A percentile compares a stretch with the other conserved stretches of the same genome.
These are phyloP conservation scores for Cryphonectria carpinicola DNA, from an alignment of 2,329 filamentous ascomycete species.

Conservation along the genomic window DNA sequence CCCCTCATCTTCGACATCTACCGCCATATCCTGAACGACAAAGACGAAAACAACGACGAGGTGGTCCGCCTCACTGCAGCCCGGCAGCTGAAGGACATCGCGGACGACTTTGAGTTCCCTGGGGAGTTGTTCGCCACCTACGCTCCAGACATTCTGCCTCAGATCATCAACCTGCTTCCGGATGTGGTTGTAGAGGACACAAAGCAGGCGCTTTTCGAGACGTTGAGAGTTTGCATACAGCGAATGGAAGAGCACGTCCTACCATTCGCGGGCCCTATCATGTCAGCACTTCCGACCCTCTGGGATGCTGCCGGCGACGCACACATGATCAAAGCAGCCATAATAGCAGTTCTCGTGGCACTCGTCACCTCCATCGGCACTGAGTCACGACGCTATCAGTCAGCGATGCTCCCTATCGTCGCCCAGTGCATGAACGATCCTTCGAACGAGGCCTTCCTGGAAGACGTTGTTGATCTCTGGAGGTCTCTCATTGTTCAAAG, in stretches of 20 bases:
- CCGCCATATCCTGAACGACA: constrained; percentile 78
- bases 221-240: constrained; percentile 78
- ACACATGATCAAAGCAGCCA: constrained; percentile 91
- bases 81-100: constrained; percentile 77
- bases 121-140: constrained; percentile 76
- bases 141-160: constrained; percentile 71
- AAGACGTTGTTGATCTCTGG: constrained; percentile 95
- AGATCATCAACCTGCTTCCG: constrained; percentile 76
- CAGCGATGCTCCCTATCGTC: constrained; percentile 80
- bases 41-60: constrained; percentile 81
- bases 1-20: constrained; percentile 86
- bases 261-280: constrained; percentile 76
- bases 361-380: constrained; percentile 85
- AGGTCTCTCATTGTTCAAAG: constrained; percentile 71
- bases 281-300: constrained; percentile 76
- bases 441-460: constrained; percentile 74
- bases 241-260: constrained; percentile 76
- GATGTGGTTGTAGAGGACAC: constrained; percentile 84
- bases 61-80: constrained; percentile 92
- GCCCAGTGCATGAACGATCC: constrained; percentile 26
- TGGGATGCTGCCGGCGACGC: constrained; percentile 83
- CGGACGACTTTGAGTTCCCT: constrained; percentile 84
- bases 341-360: constrained; percentile 82
- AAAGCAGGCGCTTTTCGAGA: constrained; percentile 87
- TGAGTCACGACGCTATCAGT: constrained; percentile 77